Percentiles rank a stretch among this genome's conserved stretches.
These are phyloP conservation scores for Tricholoma terreum DNA, from an alignment of 768 basidiomycete species.

Conservation along the genomic window DNA sequence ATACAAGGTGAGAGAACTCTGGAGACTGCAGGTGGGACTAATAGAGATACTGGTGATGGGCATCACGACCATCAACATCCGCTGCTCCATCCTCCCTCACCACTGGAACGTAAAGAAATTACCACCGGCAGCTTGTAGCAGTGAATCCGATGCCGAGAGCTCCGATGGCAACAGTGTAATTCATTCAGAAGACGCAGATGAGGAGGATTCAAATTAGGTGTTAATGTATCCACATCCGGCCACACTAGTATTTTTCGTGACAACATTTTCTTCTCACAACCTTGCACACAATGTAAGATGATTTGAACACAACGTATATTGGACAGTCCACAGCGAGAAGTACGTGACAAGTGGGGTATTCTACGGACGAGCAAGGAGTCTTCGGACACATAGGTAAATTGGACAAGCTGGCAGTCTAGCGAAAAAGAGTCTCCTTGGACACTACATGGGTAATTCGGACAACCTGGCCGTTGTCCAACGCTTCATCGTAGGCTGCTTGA, in stretches of 20 bases:
- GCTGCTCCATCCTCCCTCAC: neutral
- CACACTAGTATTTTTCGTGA: no score
- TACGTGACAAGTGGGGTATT: neutral
- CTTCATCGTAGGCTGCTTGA: neutral
- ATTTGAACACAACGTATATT: neutral
- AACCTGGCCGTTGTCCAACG: neutral
- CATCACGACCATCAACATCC: no score
- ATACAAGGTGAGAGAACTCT: conserved; percentile 2
- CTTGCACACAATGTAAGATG: neutral
- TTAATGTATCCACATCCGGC: no score
- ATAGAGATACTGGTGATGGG: no score
- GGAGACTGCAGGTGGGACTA: conserved; percentile 1
- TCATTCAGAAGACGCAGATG: no score
- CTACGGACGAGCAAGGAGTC: neutral
- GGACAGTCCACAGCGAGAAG: neutral
- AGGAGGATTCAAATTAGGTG: no score
- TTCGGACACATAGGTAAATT: no score
- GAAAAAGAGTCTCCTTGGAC: neutral
- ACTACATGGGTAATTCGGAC: neutral
- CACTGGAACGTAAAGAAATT: neutral
- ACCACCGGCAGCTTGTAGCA: neutral
- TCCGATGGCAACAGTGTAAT: neutral
- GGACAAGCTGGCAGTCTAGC: neutral
- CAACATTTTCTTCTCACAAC: neutral
- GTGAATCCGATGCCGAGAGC: neutral